Evolutionary conservation across 129 eudicot species (phyloP), one percentile per base, ranked within the genome.

Genomic region (Heracleum sosnowskyi): DNA sequence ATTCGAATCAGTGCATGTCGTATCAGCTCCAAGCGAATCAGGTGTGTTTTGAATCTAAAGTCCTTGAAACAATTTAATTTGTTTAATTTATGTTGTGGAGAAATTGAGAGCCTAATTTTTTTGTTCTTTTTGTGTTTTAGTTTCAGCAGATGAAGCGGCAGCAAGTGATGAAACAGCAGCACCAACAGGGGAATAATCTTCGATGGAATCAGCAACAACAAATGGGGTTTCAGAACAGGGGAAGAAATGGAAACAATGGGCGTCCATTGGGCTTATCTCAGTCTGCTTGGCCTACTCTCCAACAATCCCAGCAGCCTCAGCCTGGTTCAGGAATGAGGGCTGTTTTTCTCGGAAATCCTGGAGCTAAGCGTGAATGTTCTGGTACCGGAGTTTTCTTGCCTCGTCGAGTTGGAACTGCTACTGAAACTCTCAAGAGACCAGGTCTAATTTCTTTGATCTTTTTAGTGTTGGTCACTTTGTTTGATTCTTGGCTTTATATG

Each of bases 351-450:
- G 94, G 94, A 6, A 88, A 89, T 71, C 86, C 83, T 2, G 86
- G 81, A 4, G 51, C 88, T 0, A 88, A 90, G 77, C 87, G 92
- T 13, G 98, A 86, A 80, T 82, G 88, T 42, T 77, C 91, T 13
- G 98, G 98, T 12, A 94, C 98, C 0, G 98, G 98, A 0, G 98
- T 94, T 5, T 94, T 94, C 77, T 45, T 94, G 82, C 98, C 98
- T 9, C 83, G 98, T 16, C 85, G 90, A 40, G 37, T 82, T n/a
- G 97, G 89, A 20, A 78, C 91, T 37, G 86, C 90, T 26, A 24
- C 84, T 28, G 96, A 88, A 33, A 79, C 93, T n/a, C 73, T 78
- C 40, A 94, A 89, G 77, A 88, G 91, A 41, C 80, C 89, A 60
- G 97, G 97, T 91, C 11, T 29, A 31, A 7, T 36, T 0, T 33